Evolutionary conservation across 202 grass and related monocot genomes (phyloP), one percentile per base, ranked within the genome.

Genomic region (Elaeis oleifera): DNA sequence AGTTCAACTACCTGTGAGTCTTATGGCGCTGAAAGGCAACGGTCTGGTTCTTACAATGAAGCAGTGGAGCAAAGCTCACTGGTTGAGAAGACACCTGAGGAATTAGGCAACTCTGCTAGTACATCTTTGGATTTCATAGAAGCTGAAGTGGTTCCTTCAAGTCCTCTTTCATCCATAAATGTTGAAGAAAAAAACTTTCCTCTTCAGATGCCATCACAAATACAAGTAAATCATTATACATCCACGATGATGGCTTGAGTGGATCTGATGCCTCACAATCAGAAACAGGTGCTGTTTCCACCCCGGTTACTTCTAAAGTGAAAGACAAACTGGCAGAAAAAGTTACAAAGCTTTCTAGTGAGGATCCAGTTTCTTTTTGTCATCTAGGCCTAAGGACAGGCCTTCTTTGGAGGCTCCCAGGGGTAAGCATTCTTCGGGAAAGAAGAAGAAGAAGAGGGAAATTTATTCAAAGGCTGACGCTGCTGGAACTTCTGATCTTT

Each of bases 391-490:
- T 66, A 90, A 70, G 54, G 87, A 83, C 65, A 94, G 94, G 17
- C 59, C 83, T 65, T 76, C 8, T 23, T 20, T 27, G 18, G 94
- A 99, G 57, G 20, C 20, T 20, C 57, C 57, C 7, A 85, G 80
- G 64, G 69, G 70, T 32, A 72, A 80, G 52, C 73, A 67, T n/a
- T 9, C 36, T 44, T 18, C 72, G 26, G 71, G 59, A n/a, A 94
- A 53, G 54, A 99, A 70, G 73, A 94, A 94, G 70, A 83, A 81
- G 17, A 79, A 65, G 63, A 99, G 82, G 67, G 88, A 99, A 80
- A 85, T 99, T 58, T 80, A 89, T 70, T 86, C 80, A 21, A 99
- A 94, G 76, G 94, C 94, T 60, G 94, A 99, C 84, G 94, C 94
- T 20, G 94, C 88, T 1, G 88, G 94, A 54, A 74, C 56, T 71